Percentiles rank a stretch among this genome's conserved stretches.
These are phyloP conservation scores for Vigna nakashimae DNA, from an alignment of 306 rosid species.

Conservation along the genomic window DNA sequence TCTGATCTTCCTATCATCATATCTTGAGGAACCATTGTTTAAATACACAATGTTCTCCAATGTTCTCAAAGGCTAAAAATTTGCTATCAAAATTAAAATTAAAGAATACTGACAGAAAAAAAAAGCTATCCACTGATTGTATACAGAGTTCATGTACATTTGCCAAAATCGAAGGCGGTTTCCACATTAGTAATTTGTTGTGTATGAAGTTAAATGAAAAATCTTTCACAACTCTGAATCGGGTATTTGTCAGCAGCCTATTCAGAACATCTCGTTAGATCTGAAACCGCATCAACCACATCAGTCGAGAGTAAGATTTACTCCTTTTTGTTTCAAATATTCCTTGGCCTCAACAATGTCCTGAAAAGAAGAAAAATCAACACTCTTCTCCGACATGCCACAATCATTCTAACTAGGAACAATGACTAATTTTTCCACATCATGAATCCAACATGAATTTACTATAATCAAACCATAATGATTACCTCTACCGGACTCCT, in stretches of 20 bases:
- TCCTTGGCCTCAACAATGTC: conserved; percentile 84
- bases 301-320: conserved; percentile 68
- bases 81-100: background rate
- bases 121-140: background rate
- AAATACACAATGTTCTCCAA: no score
- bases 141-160: conserved; percentile 20
- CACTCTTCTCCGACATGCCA: conserved; percentile 1
- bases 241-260: conserved; percentile 30
- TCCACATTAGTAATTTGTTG: conserved; percentile 11
- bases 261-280: conserved; percentile 21
- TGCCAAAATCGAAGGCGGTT: background rate
- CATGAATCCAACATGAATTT: background rate
- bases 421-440: background rate
- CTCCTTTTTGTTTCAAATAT: conserved; percentile 69
- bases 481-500: background rate
- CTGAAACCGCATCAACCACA: background rate
- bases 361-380: conserved; percentile 51
- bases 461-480: background rate
- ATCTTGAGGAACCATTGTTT: no score
- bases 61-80: background rate
- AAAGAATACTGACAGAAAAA: background rate
- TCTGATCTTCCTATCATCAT: no score
- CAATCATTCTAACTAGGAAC: background rate
- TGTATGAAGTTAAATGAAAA: conserved; percentile 22
- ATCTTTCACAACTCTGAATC: conserved; percentile 17